phyloP scores from a whole-genome alignment of 2,329 filamentous ascomycete genomes.

The Stagonosporopsis cucurbitacearum region DNA sequence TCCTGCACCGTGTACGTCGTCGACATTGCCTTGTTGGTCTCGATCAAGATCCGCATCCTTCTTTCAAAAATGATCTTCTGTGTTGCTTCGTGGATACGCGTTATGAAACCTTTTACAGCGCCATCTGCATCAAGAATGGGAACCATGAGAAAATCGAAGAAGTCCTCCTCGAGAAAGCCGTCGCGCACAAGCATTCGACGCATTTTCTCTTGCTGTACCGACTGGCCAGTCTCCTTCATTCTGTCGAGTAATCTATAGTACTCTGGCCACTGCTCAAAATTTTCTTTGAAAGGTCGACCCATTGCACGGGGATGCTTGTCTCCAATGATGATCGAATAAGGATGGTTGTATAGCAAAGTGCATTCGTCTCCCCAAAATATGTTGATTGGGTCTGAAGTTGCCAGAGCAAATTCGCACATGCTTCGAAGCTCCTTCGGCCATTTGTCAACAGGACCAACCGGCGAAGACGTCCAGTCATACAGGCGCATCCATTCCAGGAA shows the following conservation, averaged over 20 bases:
- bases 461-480: slow-evolving; percentile 73
- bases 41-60: slow-evolving; percentile 68
- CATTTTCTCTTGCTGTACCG: slow-evolving; percentile 82
- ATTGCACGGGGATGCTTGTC: slow-evolving; percentile 77
- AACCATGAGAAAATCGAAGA: slow-evolving; percentile 82
- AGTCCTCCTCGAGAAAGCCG: slow-evolving; percentile 75
- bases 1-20: slow-evolving; percentile 3
- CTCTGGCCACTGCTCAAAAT: slow-evolving; percentile 74
- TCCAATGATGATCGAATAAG: slow-evolving; percentile 67
- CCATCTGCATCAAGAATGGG: slow-evolving; percentile 76
- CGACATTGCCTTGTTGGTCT: slow-evolving; percentile 8
- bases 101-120: slow-evolving; percentile 74
- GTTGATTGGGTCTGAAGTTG: slow-evolving; percentile 60
- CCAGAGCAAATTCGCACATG: slow-evolving; percentile 79
- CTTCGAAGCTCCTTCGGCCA: slow-evolving; percentile 74
- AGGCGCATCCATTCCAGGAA: slow-evolving; percentile 75
- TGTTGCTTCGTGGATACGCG: slow-evolving; percentile 80
- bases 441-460: slow-evolving; percentile 73
- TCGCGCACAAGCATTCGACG: slow-evolving; percentile 72
- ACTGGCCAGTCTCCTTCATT: slow-evolving; percentile 72
- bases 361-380: slow-evolving; percentile 78
- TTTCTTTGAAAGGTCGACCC: slow-evolving; percentile 70
- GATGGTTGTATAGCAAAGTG: slow-evolving; percentile 73
- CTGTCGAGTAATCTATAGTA: slow-evolving; percentile 70
- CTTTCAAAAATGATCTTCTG: slow-evolving; percentile 77